These are phyloP conservation scores for Skeletonema tropicum DNA, from an alignment of 108 stramenopile species.

Conservation along the genomic window DNA sequence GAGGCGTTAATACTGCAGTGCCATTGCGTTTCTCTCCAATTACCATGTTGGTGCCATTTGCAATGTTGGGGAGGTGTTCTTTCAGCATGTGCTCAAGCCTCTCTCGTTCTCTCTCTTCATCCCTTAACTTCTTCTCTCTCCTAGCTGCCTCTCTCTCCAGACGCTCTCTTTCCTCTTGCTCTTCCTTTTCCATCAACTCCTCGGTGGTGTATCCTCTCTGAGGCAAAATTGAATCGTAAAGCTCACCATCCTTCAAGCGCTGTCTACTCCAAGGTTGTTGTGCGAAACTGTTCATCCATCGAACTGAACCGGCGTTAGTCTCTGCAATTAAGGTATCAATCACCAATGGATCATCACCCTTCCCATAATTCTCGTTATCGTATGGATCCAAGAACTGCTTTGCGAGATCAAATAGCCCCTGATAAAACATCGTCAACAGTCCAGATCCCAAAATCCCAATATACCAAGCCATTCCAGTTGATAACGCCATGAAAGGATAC, in stretches of 20 bases:
- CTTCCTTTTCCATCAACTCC: conserved; percentile 74
- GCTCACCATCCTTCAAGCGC: conserved; percentile 62
- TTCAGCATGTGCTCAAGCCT: conserved; percentile 21
- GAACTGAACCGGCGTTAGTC: conserved; percentile 81
- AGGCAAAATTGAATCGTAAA: conserved; percentile 71
- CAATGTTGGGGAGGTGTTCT: conserved; percentile 23
- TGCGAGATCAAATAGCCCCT: conserved; percentile 90
- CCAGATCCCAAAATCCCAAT: conserved; percentile 79
- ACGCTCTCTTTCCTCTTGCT: conserved; percentile 54
- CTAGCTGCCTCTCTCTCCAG: conserved; percentile 51
- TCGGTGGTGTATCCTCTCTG: conserved; percentile 75
- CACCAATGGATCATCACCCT: conserved; percentile 87
- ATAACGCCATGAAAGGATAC: conserved; percentile 89
- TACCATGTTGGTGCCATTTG: conserved; percentile 27
- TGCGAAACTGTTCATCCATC: conserved; percentile 85
- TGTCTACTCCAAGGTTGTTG: conserved; percentile 71
- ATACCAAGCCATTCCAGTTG: conserved; percentile 75
- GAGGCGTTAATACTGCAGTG: conserved; percentile 29
- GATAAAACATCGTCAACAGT: conserved; percentile 83
- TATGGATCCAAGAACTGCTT: conserved; percentile 94
- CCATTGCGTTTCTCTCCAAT: conserved; percentile 29
- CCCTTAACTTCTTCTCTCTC: conserved; percentile 57
- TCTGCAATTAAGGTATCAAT: conserved; percentile 91
- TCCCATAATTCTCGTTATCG: conserved; percentile 91
- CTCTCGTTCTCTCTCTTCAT: conserved; percentile 29